phyloP scores from a whole-genome alignment of 495 filamentous ascomycete genomes.

The Antarctomyces pellizariae region DNA sequence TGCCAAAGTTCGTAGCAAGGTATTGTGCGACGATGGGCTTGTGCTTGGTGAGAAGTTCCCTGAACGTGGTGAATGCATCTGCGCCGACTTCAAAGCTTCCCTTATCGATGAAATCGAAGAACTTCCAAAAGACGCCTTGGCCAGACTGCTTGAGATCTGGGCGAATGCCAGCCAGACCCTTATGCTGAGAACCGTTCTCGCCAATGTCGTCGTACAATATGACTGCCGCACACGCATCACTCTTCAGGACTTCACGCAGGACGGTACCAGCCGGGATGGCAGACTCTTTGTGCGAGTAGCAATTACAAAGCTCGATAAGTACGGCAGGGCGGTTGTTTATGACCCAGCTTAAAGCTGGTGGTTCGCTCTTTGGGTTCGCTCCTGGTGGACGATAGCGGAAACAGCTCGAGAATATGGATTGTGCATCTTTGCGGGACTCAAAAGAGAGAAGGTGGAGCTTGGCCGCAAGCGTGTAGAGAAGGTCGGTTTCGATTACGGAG shows the following conservation, averaged over 20 bases:
- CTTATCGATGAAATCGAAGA: constrained; percentile 92
- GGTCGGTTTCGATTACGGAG: constrained; percentile 63
- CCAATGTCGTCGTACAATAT: constrained; percentile 78
- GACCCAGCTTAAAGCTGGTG: constrained; percentile 64
- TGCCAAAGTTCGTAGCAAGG: constrained; percentile 62
- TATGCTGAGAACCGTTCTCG: constrained; percentile 23
- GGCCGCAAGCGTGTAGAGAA: constrained; percentile 59
- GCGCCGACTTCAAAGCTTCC: constrained; percentile 91
- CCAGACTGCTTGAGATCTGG: constrained; percentile 42
- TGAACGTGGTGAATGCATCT: constrained; percentile 91
- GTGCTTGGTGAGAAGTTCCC: constrained; percentile 89
- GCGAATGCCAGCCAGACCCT: constrained; percentile 41
- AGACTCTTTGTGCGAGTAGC: constrained; percentile 76
- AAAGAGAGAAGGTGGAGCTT: constrained; percentile 71
- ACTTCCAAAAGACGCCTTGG: constrained; percentile 82
- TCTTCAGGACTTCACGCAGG: constrained; percentile 76
- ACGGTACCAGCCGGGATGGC: constrained; percentile 83
- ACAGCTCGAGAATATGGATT: constrained; percentile 73
- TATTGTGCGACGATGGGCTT: constrained; percentile 73
- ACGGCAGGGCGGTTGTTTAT: constrained; percentile 68
- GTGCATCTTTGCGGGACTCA: constrained; percentile 76
- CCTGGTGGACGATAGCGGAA: constrained; percentile 54
- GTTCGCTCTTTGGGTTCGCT: constrained; percentile 33
- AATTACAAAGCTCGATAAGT: constrained; percentile 65
- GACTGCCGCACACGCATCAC: constrained; percentile 66